These are phyloP conservation scores for Neurospora africana DNA, from an alignment of 495 filamentous ascomycete genomes.

Conservation along the genomic window DNA sequence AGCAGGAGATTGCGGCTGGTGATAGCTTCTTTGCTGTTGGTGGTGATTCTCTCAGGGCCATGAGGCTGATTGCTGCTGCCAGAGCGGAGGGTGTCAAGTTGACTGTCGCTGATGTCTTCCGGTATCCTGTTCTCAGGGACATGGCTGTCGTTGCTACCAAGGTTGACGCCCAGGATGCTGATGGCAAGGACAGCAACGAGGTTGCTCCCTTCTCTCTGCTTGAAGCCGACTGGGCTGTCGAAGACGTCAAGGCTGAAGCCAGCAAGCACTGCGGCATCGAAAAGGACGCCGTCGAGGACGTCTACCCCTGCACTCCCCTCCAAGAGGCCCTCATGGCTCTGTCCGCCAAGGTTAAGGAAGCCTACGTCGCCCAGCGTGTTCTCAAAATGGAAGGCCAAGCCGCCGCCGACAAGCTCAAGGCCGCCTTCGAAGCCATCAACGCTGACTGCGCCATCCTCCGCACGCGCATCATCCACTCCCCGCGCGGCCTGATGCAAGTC, in stretches of 20 bases:
- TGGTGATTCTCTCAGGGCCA: constrained; percentile 44
- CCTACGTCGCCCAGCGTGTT: constrained; percentile 47
- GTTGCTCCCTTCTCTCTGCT: constrained; percentile 23
- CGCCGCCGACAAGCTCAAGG: constrained; percentile 28
- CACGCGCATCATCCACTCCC: constrained; percentile 45
- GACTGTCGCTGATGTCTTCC: constrained; percentile 37
- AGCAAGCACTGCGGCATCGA: constrained; percentile 20
- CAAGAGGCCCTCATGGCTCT: constrained; percentile 61
- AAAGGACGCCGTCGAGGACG: constrained; percentile 38
- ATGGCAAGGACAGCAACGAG: not conserved
- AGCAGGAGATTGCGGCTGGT: constrained; percentile 16
- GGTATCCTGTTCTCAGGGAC: constrained; percentile 25
- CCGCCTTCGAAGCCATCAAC: constrained; percentile 40
- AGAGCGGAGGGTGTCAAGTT: constrained; percentile 24
- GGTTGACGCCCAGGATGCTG: not conserved
- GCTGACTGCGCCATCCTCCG: constrained; percentile 43
- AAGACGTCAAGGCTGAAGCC: constrained; percentile 16
- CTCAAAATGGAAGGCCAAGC: constrained; percentile 24
- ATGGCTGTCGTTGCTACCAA: constrained; percentile 25
- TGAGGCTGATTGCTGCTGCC: constrained; percentile 41
- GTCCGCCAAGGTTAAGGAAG: constrained; percentile 44
- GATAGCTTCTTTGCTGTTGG: constrained; percentile 46
- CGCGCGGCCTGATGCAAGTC: constrained; percentile 48
- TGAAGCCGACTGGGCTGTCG: constrained; percentile 13
- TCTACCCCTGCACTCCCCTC: constrained; percentile 60